Percentiles rank a stretch among this genome's conserved stretches.
Conservation (phyloP, 2,329 filamentous ascomycete genomes). For the Trichoderma citrinoviride region DNA sequence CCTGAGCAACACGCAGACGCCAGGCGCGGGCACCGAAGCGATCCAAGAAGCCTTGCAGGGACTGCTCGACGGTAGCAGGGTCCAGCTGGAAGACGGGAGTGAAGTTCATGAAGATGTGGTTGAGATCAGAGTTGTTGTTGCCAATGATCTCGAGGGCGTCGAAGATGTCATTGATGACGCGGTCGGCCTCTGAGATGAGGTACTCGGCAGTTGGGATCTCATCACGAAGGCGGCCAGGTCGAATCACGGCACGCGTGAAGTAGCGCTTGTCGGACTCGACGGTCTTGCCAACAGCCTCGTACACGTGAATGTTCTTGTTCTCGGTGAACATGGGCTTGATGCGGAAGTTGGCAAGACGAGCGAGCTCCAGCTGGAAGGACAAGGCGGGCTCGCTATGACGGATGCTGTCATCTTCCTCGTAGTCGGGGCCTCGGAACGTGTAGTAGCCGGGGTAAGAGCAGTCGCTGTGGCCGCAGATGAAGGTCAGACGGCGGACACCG, state of each 20-base stretch:
- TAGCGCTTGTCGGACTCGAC: conserved; percentile 97
- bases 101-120: conserved; percentile 99
- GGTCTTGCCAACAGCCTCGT: conserved; percentile 92
- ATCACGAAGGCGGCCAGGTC: conserved; percentile 89
- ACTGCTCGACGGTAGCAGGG: conserved; percentile 86
- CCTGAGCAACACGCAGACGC: conserved; percentile 93
- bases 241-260: conserved; percentile 94
- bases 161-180: conserved; percentile 95
- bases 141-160: conserved; percentile 98
- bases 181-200: conserved; percentile 93
- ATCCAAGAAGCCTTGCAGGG: conserved; percentile 90
- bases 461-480: conserved; percentile 93
- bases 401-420: conserved; percentile 90
- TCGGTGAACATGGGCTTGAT: conserved; percentile 98
- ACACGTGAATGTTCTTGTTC: conserved; percentile 98
- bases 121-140: conserved; percentile 98
- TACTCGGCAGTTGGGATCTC: conserved; percentile 99
- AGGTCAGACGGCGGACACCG: conserved; percentile 84
- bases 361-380: conserved; percentile 97
- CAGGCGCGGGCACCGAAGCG: conserved; percentile 93
- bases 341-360: conserved; percentile 91
- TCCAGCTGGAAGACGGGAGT: conserved; percentile 91
- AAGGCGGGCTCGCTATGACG: conserved; percentile 95
- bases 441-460: conserved; percentile 96
- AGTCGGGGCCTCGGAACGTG: conserved; percentile 92